These are phyloP conservation scores for Sordariomycetes sp. DNA, from an alignment of 2,329 filamentous ascomycete species.

Conservation along the genomic window DNA sequence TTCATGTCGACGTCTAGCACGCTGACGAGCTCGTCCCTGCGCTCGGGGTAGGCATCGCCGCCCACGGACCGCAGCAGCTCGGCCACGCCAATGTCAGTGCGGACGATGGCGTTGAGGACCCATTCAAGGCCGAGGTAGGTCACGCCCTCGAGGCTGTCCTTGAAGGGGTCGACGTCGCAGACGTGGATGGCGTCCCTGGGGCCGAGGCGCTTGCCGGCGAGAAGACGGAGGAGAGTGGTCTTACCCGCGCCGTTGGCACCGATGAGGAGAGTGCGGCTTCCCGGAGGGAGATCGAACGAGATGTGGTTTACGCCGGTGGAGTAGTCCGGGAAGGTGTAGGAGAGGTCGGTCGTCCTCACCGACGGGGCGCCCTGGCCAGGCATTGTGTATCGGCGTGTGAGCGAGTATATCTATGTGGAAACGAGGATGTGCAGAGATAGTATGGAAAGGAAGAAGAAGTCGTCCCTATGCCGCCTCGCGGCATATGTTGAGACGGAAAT, in stretches of 20 bases:
- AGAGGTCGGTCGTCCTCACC: constrained; percentile 66
- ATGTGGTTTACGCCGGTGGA: constrained; percentile 69
- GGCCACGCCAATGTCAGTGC: constrained; percentile 84
- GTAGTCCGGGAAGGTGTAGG: constrained; percentile 82
- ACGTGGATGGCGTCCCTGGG: constrained; percentile 66
- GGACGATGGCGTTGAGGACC: constrained; percentile 94
- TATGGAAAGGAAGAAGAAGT: background rate
- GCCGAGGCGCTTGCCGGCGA: constrained; percentile 89
- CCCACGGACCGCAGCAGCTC: constrained; percentile 80
- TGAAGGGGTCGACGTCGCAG: constrained; percentile 83
- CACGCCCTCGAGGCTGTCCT: constrained; percentile 79
- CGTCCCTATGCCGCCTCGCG: background rate
- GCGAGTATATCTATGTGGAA: background rate
- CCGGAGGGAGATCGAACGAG: constrained; percentile 63
- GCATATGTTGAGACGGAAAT: background rate
- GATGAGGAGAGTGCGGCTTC: constrained; percentile 81
- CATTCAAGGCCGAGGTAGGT: constrained; percentile 97
- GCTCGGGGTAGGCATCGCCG: constrained; percentile 69
- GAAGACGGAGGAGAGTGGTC: constrained; percentile 86
- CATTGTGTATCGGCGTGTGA: constrained; percentile 11
- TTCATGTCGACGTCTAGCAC: constrained; percentile 86
- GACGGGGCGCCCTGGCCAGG: constrained; percentile 33
- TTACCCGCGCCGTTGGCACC: constrained; percentile 97
- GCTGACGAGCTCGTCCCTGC: constrained; percentile 74
- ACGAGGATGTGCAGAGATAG: background rate